Conservation (phyloP, 2,329 filamentous ascomycete species). For the Aspergillus versicolor region DNA sequence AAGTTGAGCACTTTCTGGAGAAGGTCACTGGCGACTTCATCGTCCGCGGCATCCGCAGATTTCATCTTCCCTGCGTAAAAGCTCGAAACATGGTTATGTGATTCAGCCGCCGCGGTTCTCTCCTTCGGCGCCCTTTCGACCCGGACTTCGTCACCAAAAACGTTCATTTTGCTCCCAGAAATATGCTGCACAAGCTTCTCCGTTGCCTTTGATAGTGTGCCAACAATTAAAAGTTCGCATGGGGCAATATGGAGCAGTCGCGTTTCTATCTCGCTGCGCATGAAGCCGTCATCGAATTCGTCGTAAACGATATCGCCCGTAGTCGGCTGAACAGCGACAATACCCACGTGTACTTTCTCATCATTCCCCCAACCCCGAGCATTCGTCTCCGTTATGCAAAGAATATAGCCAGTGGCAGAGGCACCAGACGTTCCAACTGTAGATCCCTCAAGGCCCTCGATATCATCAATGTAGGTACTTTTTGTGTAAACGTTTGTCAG, state of each 20-base stretch:
- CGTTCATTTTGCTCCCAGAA: slow-evolving; percentile 83
- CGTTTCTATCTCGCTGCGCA: slow-evolving; percentile 95
- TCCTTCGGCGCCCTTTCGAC: slow-evolving; percentile 75
- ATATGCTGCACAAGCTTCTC: slow-evolving; percentile 90
- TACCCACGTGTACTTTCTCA: slow-evolving; percentile 87
- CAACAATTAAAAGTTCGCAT: slow-evolving; percentile 91
- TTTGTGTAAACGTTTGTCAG: slow-evolving; percentile 98
- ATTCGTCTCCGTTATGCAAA: slow-evolving; percentile 85
- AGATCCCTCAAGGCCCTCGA: slow-evolving; percentile 69
- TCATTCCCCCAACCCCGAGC: slow-evolving; percentile 80
- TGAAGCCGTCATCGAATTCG: slow-evolving; percentile 94
- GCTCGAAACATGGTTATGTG: slow-evolving; percentile 83
- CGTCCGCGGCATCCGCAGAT: slow-evolving; percentile 51
- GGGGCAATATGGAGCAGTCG: slow-evolving; percentile 92
- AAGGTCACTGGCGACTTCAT: slow-evolving; percentile 62
- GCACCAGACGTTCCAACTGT: slow-evolving; percentile 54
- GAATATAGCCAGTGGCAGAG: slow-evolving; percentile 76
- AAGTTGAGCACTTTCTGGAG: slow-evolving; percentile 84
- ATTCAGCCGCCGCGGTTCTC: slow-evolving; percentile 79
- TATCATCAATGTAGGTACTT: slow-evolving; percentile 93
- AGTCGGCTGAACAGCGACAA: slow-evolving; percentile 90
- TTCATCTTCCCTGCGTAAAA: slow-evolving; percentile 91
- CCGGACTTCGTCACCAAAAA: slow-evolving; percentile 86
- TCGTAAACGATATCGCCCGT: slow-evolving; percentile 97
- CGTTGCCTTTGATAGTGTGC: slow-evolving; percentile 82